Evolutionary conservation across 257 asterid species (phyloP).

Genomic region (Capsicum chinense): DNA sequence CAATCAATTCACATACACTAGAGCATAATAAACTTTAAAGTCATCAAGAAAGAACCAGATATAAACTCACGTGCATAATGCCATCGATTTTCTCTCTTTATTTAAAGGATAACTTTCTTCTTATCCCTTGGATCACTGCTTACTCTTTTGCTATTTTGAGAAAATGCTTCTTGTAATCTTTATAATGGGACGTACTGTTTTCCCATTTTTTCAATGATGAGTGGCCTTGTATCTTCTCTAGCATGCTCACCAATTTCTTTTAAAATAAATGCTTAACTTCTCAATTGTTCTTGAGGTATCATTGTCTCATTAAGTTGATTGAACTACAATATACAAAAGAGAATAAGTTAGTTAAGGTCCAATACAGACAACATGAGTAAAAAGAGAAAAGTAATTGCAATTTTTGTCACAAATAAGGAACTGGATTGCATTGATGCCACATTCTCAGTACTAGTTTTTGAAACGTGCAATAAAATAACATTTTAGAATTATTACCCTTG

Average conservation of each 20-base stretch:
- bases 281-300: background rate
- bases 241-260: background rate
- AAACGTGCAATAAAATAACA: background rate
- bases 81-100: too few relatives aligned
- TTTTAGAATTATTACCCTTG: background rate
- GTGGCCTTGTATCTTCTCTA: background rate
- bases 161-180: background rate
- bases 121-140: background rate
- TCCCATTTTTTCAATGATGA: background rate
- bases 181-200: background rate
- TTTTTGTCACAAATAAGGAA: background rate
- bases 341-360: background rate
- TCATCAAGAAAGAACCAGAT: background rate
- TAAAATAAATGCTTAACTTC: background rate
- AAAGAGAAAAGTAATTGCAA: background rate
- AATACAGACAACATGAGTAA: background rate
- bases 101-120: background rate
- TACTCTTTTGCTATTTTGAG: background rate
- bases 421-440: background rate
- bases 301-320: background rate
- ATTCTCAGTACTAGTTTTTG: background rate
- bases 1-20: background rate
- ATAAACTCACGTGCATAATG: background rate
- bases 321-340: background rate
- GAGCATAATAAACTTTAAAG: background rate